Conservation (phyloP, 2,329 filamentous ascomycete species). For the Fusarium caatingaense region DNA sequence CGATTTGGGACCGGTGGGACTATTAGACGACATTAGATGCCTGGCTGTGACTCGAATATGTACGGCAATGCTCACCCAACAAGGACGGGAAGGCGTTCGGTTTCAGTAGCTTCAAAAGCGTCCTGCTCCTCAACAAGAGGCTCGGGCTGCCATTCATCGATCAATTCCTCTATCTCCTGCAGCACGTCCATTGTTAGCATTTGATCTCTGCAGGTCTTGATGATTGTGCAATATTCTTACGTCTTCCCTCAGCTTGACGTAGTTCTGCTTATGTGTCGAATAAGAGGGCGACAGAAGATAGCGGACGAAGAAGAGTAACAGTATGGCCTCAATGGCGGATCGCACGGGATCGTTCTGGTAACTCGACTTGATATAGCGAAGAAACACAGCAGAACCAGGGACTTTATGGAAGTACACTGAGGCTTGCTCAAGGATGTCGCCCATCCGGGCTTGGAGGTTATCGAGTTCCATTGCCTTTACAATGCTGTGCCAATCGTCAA, state of each 20-base stretch:
- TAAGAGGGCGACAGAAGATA: slow-evolving; percentile 94
- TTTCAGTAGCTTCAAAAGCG: slow-evolving; percentile 80
- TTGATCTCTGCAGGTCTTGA: background rate
- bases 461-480: slow-evolving; percentile 68
- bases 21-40: slow-evolving; percentile 13
- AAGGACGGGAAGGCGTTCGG: slow-evolving; percentile 87
- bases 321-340: slow-evolving; percentile 89
- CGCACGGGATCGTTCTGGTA: slow-evolving; percentile 98
- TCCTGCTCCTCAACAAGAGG: slow-evolving; percentile 83
- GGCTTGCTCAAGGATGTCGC: slow-evolving; percentile 64
- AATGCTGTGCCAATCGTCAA: background rate
- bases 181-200: slow-evolving; percentile 40
- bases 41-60: background rate
- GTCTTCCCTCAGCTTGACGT: slow-evolving; percentile 89
- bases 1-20: slow-evolving; percentile 85
- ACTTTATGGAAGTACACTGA: slow-evolving; percentile 84
- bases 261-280: slow-evolving; percentile 88
- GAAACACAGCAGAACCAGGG: slow-evolving; percentile 91
- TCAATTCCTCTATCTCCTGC: slow-evolving; percentile 91
- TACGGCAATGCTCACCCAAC: slow-evolving; percentile 72
- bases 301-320: slow-evolving; percentile 94
- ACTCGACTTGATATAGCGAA: slow-evolving; percentile 95
- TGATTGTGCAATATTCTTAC: slow-evolving; percentile 36
- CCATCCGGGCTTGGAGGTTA: slow-evolving; percentile 64
- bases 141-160: slow-evolving; percentile 96